These are phyloP conservation scores for Aeminium ludgeri DNA, from an alignment of 495 filamentous ascomycete species.

Conservation along the genomic window DNA sequence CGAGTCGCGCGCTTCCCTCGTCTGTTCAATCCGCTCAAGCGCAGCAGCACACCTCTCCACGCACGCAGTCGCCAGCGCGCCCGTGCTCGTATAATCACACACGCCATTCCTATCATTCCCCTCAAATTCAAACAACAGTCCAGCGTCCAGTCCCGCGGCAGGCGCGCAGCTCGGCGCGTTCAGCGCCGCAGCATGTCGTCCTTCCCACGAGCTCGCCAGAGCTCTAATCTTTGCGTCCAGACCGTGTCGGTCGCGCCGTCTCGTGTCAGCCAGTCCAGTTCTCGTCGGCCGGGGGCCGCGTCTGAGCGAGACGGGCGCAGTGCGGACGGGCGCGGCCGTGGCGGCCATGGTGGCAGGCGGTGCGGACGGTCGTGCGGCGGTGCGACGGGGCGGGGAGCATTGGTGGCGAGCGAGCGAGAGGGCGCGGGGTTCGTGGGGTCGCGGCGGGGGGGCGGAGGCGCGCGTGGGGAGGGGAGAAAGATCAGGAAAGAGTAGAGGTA, in stretches of 20 bases:
- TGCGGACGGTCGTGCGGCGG: slow-evolving; percentile 8
- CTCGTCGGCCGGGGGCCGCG: slow-evolving; percentile 20
- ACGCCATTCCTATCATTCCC: slow-evolving; percentile 19
- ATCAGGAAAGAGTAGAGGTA: background rate
- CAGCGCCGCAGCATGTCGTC: background rate
- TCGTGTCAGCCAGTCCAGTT: slow-evolving; percentile 22
- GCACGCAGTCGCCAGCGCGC: slow-evolving; percentile 14
- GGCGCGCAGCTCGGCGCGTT: background rate
- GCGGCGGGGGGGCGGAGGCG: background rate
- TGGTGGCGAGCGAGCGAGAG: slow-evolving; percentile 6
- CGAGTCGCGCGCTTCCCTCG: background rate
- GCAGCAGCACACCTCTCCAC: background rate
- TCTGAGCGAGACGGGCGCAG: slow-evolving; percentile 17
- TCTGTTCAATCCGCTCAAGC: background rate
- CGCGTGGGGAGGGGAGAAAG: background rate
- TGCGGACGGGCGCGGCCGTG: slow-evolving; percentile 19
- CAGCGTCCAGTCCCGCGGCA: background rate
- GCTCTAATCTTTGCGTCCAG: slow-evolving; percentile 2
- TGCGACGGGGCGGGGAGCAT: slow-evolving; percentile 12
- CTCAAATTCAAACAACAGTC: slow-evolving; percentile 20
- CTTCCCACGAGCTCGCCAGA: slow-evolving; percentile 8
- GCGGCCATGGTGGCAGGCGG: slow-evolving; percentile 20
- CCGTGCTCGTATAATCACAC: slow-evolving; percentile 23
- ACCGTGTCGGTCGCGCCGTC: background rate
- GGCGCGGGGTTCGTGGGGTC: background rate